Evolutionary conservation across 345 rosid genomes (phyloP), one percentile per base, ranked within the genome.

Genomic region (Hypericum perforatum): DNA sequence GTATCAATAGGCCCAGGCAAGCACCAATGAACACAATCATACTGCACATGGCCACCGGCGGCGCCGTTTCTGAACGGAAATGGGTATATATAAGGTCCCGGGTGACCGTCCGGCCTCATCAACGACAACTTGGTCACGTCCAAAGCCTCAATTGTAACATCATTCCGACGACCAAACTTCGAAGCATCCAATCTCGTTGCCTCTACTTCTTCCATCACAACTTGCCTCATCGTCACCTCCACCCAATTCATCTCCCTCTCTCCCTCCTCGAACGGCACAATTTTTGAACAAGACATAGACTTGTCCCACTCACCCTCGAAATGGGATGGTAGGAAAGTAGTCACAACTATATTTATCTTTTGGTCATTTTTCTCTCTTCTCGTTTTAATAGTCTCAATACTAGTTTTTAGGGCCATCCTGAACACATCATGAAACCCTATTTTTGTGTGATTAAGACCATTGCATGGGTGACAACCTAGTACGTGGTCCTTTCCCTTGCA

Each of bases 11-110:
- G 88, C 49, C 96, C 98, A 11, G 98, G 98, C 52, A 92, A 64
- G 66, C 98, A 92, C 98, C 98, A 92, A 57, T 88, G 98, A 5
- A 92, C 79, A 65, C 98, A 92, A 60, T 92, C 98, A 59, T 92
- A 88, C 46, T 78, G 96, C 16, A 88, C 90, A 36, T 61, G 82
- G 63, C 85, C 88, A 49, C 67, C 68, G 11, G 78, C 70, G 8
- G 92, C 98, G 49, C 80, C 67, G 6, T 22, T 22, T 22, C 81
- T 86, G 52, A 85, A 92, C 2, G 98, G 98, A 52, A 67, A 71
- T 10, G 82, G 78, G 53, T 85, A 22, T 90, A 88, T 81, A 41
- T 81, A 92, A 1, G 96, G 94, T 7, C 98, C 98, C 0, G 96
- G 98, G 46, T 92, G 98, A 54, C 94, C 95, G 22, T 92, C 98